Conservation (phyloP, 139 green algal genomes). For the Eudorina sp. region DNA sequence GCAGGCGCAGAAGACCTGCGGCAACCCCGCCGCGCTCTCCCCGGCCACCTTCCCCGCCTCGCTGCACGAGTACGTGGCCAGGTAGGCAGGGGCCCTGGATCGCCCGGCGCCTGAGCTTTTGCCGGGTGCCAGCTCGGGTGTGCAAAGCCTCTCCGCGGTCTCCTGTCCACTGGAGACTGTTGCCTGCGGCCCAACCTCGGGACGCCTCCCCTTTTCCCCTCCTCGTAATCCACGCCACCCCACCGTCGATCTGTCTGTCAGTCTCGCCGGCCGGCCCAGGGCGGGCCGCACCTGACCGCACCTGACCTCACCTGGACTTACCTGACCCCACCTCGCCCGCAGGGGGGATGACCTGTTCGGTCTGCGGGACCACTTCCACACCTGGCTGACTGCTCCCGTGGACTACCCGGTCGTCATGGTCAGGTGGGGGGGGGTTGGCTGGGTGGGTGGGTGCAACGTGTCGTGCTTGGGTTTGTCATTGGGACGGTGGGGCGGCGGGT, state of each 20-base stretch:
- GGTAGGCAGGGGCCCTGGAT: conserved; percentile 8
- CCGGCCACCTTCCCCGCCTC: conserved; percentile 42
- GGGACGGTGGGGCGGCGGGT: too few species aligned
- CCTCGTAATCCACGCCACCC: too few species aligned
- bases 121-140: not conserved
- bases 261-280: too few species aligned
- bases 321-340: not conserved
- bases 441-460: not conserved
- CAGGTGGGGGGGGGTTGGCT: conserved; percentile 24
- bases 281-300: too few species aligned
- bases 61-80: conserved; percentile 54
- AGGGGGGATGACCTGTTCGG: conserved; percentile 66
- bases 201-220: too few species aligned
- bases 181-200: too few species aligned
- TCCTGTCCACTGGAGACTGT: too few species aligned
- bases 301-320: too few species aligned
- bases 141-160: too few species aligned
- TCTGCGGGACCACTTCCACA: conserved; percentile 56
- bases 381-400: conserved; percentile 42
- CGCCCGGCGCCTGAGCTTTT: not conserved
- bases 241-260: too few species aligned
- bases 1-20: conserved; percentile 62
- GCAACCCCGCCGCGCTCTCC: conserved; percentile 28
- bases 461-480: too few species aligned
- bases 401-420: conserved; percentile 58